Evolutionary conservation across 2,329 filamentous ascomycete species (phyloP).

Genomic region (Aspergillus glaucus): DNA sequence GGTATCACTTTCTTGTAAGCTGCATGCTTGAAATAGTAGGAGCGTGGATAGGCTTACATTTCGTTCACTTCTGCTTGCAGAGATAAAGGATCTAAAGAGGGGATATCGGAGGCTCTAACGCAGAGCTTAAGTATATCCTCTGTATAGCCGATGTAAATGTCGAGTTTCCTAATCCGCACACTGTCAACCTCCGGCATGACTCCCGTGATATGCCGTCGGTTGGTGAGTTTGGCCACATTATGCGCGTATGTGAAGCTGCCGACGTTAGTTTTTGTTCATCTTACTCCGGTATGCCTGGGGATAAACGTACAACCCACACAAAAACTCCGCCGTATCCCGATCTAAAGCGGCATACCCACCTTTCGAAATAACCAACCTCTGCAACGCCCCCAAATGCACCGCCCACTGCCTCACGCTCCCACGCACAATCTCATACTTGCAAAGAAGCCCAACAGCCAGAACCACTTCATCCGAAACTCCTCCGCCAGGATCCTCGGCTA

Average conservation of each 20-base stretch:
- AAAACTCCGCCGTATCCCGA: slow-evolving; percentile 25
- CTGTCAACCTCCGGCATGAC: slow-evolving; percentile 14
- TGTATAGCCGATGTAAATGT: slow-evolving; percentile 34
- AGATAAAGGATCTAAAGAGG: slow-evolving; percentile 17
- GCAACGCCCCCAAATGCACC: slow-evolving; percentile 30
- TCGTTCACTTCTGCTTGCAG: slow-evolving; percentile 20
- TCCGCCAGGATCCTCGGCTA: slow-evolving; percentile 13
- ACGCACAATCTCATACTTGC: slow-evolving; percentile 34
- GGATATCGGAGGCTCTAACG: slow-evolving; percentile 27
- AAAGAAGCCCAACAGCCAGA: slow-evolving; percentile 30
- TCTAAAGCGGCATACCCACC: slow-evolving; percentile 26
- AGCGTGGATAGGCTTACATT: slow-evolving; percentile 18
- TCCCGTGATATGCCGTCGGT: slow-evolving; percentile 18
- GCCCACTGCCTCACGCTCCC: slow-evolving; percentile 35
- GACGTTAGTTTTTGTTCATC: too few relatives aligned
- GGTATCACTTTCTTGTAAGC: slow-evolving; percentile 21
- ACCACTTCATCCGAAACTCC: slow-evolving; percentile 25
- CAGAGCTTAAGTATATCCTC: slow-evolving; percentile 31
- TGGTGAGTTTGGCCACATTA: slow-evolving; percentile 29
- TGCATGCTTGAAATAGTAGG: not conserved
- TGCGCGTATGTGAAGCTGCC: slow-evolving; percentile 30
- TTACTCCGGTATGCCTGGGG: too few relatives aligned
- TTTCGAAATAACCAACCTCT: slow-evolving; percentile 26
- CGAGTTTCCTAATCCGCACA: slow-evolving; percentile 23
- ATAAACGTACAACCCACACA: slow-evolving; percentile 28